These are phyloP conservation scores for Phytophthora citrophthora DNA, from an alignment of 352 stramenopile species.

Conservation along the genomic window DNA sequence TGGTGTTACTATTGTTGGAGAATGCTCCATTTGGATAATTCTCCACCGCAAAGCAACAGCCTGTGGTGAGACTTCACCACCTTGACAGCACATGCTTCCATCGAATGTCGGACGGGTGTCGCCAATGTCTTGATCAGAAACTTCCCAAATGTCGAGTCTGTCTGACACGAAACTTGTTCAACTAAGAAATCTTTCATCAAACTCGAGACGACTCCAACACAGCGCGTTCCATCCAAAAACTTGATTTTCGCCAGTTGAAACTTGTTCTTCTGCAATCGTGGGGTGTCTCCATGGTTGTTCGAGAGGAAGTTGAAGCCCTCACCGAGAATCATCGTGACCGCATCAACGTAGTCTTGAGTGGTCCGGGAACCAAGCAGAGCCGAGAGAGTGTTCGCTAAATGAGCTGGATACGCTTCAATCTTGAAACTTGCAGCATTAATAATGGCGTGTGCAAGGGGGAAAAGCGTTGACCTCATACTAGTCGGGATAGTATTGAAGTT, in stretches of 20 bases:
- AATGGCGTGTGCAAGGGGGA: neutral
- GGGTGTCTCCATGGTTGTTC: neutral
- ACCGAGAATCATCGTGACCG: neutral
- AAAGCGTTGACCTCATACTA: neutral
- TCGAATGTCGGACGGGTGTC: neutral
- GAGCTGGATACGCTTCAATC: neutral
- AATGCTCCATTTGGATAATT: neutral
- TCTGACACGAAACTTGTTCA: too few species aligned
- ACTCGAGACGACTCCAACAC: neutral
- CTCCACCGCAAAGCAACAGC: neutral
- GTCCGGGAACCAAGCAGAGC: neutral
- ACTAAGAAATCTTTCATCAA: too few species aligned
- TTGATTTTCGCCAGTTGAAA: neutral
- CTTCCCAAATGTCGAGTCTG: too few species aligned
- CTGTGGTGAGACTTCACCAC: neutral
- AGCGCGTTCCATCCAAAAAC: neutral
- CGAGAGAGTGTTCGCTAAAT: neutral
- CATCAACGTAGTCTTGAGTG: neutral
- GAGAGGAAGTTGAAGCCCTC: neutral
- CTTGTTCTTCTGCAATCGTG: neutral
- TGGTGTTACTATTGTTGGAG: too few species aligned
- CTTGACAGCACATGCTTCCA: neutral
- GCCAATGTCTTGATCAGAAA: too few species aligned
- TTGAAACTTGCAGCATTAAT: neutral
- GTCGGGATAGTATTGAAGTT: neutral